Conservation (phyloP, 2,329 filamentous ascomycete genomes). For the Neofusicoccum ribis region DNA sequence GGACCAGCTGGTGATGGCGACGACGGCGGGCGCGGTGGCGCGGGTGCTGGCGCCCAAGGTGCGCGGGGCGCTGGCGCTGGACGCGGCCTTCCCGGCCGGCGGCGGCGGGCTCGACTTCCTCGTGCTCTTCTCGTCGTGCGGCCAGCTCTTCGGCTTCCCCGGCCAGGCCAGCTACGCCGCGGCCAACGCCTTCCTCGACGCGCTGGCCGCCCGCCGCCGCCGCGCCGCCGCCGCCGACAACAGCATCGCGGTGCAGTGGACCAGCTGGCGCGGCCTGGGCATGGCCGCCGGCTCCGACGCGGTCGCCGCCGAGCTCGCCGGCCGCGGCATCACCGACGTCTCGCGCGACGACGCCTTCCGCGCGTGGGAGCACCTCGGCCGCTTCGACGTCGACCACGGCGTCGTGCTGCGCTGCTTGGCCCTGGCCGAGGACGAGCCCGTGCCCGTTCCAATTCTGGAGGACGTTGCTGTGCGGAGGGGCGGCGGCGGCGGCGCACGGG, state of each 20-base stretch:
- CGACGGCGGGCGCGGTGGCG: constrained; percentile 30
- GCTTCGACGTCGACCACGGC: constrained; percentile 39
- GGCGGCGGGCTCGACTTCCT: constrained; percentile 26
- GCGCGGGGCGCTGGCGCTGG: constrained; percentile 27
- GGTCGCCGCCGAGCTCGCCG: constrained; percentile 42
- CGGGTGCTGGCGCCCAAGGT: constrained; percentile 39
- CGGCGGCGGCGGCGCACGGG: not conserved
- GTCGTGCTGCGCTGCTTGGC: constrained; percentile 38
- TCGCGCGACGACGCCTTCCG: constrained; percentile 43
- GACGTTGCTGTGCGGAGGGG: constrained; percentile 19
- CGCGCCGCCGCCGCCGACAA: constrained; percentile 38
- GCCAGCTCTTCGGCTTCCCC: constrained; percentile 11
- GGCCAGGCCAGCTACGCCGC: constrained; percentile 23
- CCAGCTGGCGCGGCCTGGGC: constrained; percentile 44
- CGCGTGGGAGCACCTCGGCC: constrained; percentile 42
- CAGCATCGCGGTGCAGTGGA: constrained; percentile 45
- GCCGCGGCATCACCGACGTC: constrained; percentile 46
- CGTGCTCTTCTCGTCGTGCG: constrained; percentile 4
- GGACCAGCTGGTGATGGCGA: constrained; percentile 37
- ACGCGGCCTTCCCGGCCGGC: constrained; percentile 32
- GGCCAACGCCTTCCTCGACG: constrained; percentile 24
- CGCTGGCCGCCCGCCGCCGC: constrained; percentile 26
- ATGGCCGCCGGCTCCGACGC: constrained; percentile 41
- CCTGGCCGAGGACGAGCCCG: constrained; percentile 35
- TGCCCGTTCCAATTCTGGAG: too few relatives aligned